A percentile compares a stretch with the other conserved stretches of the same genome.
Evolutionary conservation across 345 rosid genomes (phyloP).

Genomic region (Ricinus communis): DNA sequence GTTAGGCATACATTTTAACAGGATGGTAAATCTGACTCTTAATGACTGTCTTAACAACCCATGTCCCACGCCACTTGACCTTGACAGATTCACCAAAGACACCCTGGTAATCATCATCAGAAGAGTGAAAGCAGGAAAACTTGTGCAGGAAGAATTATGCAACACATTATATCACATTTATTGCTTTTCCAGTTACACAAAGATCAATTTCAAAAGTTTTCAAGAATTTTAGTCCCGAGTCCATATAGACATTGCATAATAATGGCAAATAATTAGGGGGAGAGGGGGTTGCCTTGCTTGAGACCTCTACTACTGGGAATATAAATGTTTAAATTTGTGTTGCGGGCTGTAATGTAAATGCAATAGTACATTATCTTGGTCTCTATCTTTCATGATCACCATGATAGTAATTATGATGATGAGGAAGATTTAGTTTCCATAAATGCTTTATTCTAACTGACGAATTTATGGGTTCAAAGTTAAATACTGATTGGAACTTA

Average conservation of each 20-base stretch:
- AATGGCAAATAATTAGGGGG: too few species aligned
- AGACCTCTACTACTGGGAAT: too few species aligned
- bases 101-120: slow-evolving; percentile 35
- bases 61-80: slow-evolving; percentile 66
- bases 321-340: background rate
- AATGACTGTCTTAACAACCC: slow-evolving; percentile 61
- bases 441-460: too few species aligned
- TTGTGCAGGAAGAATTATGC: background rate
- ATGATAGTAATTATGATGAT: background rate
- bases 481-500: background rate
- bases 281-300: too few species aligned
- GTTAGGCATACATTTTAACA: slow-evolving; percentile 35
- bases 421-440: background rate
- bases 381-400: background rate
- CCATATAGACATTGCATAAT: too few species aligned
- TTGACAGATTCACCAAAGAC: slow-evolving; percentile 48
- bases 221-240: background rate
- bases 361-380: background rate
- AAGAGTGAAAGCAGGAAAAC: background rate
- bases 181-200: background rate
- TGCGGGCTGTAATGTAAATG: too few species aligned
- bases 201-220: background rate
- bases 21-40: slow-evolving; percentile 46
- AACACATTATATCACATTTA: background rate
- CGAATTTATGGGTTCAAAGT: background rate